Evolutionary conservation across 2,329 filamentous ascomycete species (phyloP).

Genomic region (Myriosclerotinia curreyana): DNA sequence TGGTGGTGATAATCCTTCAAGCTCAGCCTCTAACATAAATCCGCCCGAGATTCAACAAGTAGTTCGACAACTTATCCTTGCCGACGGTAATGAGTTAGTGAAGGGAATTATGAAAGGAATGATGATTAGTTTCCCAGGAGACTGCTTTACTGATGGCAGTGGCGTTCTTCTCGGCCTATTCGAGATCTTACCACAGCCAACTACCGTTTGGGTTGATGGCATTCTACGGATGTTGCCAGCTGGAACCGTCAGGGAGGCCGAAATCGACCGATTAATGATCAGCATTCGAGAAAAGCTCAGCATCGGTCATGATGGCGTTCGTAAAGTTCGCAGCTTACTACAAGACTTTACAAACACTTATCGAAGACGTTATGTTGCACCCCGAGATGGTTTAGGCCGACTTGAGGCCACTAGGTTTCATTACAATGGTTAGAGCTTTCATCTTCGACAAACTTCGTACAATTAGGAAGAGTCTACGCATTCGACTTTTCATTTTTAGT

Average conservation of each 20-base stretch:
- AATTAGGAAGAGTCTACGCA: neutral
- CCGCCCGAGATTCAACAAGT: conserved; percentile 68
- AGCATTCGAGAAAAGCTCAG: conserved; percentile 78
- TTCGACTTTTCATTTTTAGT: conserved; percentile 6
- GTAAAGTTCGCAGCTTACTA: conserved; percentile 78
- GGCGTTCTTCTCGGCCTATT: conserved; percentile 89
- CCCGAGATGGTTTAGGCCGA: conserved; percentile 82
- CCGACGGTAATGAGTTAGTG: conserved; percentile 73
- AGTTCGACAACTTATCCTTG: conserved; percentile 67
- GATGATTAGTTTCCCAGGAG: conserved; percentile 98
- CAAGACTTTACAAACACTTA: conserved; percentile 98
- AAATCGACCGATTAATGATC: conserved; percentile 75
- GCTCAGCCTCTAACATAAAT: conserved; percentile 54
- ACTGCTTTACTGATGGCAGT: conserved; percentile 92
- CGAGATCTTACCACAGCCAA: conserved; percentile 76
- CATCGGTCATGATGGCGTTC: conserved; percentile 57
- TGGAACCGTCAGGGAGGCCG: conserved; percentile 74
- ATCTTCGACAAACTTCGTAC: neutral
- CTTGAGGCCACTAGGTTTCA: conserved; percentile 85
- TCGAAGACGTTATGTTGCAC: conserved; percentile 89
- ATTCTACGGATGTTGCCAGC: conserved; percentile 81
- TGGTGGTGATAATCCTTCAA: conserved; percentile 70
- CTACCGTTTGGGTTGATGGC: conserved; percentile 75
- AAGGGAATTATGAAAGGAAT: conserved; percentile 92
- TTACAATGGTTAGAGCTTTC: conserved; percentile 49